Conservation (phyloP, 2,329 filamentous ascomycete genomes). For the Colletotrichum theobromicola region DNA sequence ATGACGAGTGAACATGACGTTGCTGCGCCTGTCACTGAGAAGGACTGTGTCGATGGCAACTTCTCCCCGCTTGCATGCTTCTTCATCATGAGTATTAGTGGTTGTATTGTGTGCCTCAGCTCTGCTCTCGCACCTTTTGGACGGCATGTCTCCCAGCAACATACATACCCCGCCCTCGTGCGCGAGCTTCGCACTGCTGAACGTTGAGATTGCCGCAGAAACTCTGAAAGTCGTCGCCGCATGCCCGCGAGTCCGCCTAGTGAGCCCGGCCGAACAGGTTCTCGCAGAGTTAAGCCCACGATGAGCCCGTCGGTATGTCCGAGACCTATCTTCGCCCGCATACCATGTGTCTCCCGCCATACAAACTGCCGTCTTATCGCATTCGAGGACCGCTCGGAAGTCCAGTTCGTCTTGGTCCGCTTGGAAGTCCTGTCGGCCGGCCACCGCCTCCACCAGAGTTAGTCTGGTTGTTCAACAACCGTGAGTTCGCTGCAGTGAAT, state of each 20-base stretch:
- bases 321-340: not conserved
- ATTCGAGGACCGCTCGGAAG: slow-evolving; percentile 40
- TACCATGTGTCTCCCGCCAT: not conserved
- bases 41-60: not conserved
- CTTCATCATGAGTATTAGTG: not conserved
- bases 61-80: not conserved
- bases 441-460: slow-evolving; percentile 41
- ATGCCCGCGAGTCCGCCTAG: not conserved
- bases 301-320: not conserved
- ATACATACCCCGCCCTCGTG: slow-evolving; percentile 4
- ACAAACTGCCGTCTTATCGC: slow-evolving; percentile 35
- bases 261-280: not conserved
- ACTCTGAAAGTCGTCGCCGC: not conserved
- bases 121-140: not conserved
- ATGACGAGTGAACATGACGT: not conserved
- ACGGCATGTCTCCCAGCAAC: slow-evolving; percentile 5
- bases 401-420: slow-evolving; percentile 44
- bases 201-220: not conserved
- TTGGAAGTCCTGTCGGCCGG: slow-evolving; percentile 48
- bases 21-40: not conserved
- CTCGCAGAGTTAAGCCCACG: not conserved
- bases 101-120: slow-evolving; percentile 11
- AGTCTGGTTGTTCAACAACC: slow-evolving; percentile 49
- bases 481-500: slow-evolving; percentile 49
- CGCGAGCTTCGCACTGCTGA: not conserved